Evolutionary conservation across 2,329 filamentous ascomycete genomes (phyloP).

Genomic region (Penicillium sumatraense): DNA sequence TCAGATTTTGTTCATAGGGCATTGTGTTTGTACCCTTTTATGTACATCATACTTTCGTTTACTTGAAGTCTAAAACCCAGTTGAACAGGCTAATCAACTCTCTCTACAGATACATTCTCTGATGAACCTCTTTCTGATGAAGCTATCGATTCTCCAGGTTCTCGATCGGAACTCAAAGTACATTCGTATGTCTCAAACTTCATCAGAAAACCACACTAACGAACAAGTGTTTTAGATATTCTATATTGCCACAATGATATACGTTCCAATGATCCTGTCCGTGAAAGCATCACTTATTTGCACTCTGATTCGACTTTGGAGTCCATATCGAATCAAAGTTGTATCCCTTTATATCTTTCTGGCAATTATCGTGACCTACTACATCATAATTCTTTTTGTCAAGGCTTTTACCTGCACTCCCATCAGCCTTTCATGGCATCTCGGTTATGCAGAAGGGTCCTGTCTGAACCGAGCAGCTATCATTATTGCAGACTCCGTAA

Average conservation of each 20-base stretch:
- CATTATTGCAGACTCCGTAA: conserved; percentile 5
- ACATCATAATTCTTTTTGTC: conserved; percentile 8
- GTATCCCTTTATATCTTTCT: not conserved
- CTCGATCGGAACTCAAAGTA: not conserved
- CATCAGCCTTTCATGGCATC: not conserved
- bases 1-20: conserved; percentile 1
- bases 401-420: conserved; percentile 7
- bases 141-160: not conserved
- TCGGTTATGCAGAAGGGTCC: not conserved
- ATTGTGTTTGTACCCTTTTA: conserved; percentile 1
- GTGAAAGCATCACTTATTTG: conserved; percentile 5
- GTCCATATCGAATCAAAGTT: conserved; percentile 1
- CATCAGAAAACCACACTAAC: not conserved
- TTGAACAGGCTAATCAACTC: not conserved
- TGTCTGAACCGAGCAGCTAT: conserved; percentile 6
- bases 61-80: too few species aligned
- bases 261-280: conserved; percentile 2
- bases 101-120: not conserved
- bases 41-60: not conserved
- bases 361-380: conserved; percentile 2
- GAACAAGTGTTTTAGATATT: not conserved
- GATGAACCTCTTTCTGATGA: not conserved
- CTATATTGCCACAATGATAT: conserved; percentile 3
- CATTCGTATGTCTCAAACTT: not conserved
- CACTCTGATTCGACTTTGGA: conserved; percentile 1